phyloP scores from a whole-genome alignment of 192 early-diverging fungal species.

The Coemansia sp. region DNA sequence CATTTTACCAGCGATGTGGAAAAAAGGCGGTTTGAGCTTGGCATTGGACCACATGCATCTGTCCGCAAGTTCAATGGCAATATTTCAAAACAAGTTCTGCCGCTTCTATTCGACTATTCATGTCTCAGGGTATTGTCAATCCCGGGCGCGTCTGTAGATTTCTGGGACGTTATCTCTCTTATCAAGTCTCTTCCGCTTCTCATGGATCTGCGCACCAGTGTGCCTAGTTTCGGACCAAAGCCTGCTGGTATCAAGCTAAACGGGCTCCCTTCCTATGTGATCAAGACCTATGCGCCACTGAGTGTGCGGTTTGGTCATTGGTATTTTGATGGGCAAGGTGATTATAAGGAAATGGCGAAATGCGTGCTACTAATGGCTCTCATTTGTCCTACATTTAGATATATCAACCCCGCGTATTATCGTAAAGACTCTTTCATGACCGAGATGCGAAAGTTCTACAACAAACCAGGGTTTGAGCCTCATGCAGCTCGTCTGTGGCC shows the following conservation, averaged over 20 bases:
- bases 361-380: no score
- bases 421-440: neutral
- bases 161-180: neutral
- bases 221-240: neutral
- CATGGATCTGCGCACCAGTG: neutral
- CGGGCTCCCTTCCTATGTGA: neutral
- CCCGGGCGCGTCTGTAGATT: neutral
- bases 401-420: neutral
- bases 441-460: neutral
- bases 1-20: neutral
- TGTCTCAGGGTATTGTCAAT: neutral
- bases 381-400: no score
- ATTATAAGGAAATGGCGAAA: no score
- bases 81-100: neutral
- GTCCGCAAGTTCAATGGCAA: neutral
- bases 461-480: neutral
- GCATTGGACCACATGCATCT: neutral
- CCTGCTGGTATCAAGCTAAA: neutral
- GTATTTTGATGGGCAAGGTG: no score
- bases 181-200: neutral
- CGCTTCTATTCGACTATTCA: neutral
- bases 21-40: neutral
- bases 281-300: neutral
- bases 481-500: neutral
- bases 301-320: neutral